Conservation (phyloP, 768 basidiomycete genomes). For the Pleurotus cornucopiae region DNA sequence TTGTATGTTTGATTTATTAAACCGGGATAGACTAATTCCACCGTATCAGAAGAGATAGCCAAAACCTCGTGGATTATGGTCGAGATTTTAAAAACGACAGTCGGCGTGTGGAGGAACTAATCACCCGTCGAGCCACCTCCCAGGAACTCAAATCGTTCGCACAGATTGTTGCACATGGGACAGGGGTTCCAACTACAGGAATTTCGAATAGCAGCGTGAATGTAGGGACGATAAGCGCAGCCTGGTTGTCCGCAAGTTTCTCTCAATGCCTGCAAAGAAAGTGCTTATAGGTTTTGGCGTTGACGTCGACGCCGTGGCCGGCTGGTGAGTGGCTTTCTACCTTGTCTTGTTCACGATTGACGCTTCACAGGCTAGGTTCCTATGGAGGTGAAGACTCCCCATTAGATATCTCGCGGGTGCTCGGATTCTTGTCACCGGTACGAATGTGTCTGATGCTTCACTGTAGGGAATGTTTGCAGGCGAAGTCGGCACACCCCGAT, state of each 20-base stretch:
- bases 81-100: too few relatives aligned
- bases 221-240: too few relatives aligned
- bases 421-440: not conserved
- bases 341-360: not conserved
- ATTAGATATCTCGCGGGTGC: slow-evolving; percentile 60
- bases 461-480: slow-evolving; percentile 65
- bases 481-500: slow-evolving; percentile 64
- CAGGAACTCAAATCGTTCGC: too few relatives aligned
- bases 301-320: slow-evolving; percentile 75
- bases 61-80: too few relatives aligned
- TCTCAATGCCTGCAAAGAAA: slow-evolving; percentile 46
- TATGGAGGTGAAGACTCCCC: slow-evolving; percentile 76
- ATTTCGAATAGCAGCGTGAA: too few relatives aligned
- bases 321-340: slow-evolving; percentile 41
- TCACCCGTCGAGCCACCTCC: too few relatives aligned
- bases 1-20: too few relatives aligned
- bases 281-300: slow-evolving; percentile 62
- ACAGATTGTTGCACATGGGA: too few relatives aligned
- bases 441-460: not conserved
- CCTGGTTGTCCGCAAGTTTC: not conserved
- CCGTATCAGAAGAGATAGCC: too few relatives aligned
- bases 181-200: too few relatives aligned
- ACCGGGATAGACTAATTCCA: too few relatives aligned
- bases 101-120: too few relatives aligned
- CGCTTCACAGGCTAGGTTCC: slow-evolving; percentile 53